Base-by-base conservation (phyloP, 140 eudicot species). In the Cichorium intybus region DNA sequence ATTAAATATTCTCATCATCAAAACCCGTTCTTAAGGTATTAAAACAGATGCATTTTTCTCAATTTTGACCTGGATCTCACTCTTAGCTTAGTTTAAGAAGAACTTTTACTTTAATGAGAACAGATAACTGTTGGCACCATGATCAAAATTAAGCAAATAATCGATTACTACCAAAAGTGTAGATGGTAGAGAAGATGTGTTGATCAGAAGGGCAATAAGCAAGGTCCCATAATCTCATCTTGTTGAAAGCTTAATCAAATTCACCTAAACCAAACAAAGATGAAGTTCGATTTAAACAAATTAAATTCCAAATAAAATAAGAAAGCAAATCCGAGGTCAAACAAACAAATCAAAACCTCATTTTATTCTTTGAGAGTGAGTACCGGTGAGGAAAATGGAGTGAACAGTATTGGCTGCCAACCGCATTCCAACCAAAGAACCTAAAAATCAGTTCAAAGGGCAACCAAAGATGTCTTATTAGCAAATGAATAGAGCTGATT, bases 331-430 rank as follows among this genome's bases (percentile, higher is more conserved):
- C 50, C 1, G 53, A 60, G 72, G 54, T 59, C 64, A 47, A 76
- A 18, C 22, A 28, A 43, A 27, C 7, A 18, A 63, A 60, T 39
- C 11, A 21, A 21, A 20, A 92, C 95, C 95, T 92, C 98, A 20
- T 92, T 92, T 83, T 92, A 96, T 74, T 92, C 98, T 68, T 83
- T 88, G 78, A 92, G 95, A 56, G 83, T 88, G 91, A 74, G 98
- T 88, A 22, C 93, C 98, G 63, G 96, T 80, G 81, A 92, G 86
- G 84, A 92, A 92, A 24, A 78, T 81, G 24, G n/a, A n/a, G n/a
- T n/a, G n/a, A n/a, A n/a, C n/a, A n/a, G 98, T n/a, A 81, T 68
- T 20, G 86, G 68, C 64, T 81, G 86, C 86, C 86, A 81, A 56
- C 82, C 86, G 18, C 86, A 66, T 74, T 64, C 83, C 47, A 83